Evolutionary conservation across 805 yeast species (phyloP).

Genomic region (Candida mattraensis): DNA sequence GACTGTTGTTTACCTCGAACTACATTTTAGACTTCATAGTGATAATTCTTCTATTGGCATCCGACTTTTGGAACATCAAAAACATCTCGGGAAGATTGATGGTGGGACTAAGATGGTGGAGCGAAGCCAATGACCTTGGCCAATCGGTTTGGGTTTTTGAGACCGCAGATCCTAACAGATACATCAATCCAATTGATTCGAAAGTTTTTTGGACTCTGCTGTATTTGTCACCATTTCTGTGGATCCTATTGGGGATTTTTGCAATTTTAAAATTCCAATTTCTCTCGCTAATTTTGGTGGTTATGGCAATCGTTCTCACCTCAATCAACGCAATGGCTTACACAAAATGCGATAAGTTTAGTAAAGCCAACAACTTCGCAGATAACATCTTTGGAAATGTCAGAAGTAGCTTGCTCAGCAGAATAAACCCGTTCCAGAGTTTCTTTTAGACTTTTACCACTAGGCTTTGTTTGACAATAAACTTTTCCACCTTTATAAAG

Average conservation of each 20-base stretch:
- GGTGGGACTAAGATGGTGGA: conserved; percentile 98
- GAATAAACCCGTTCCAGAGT: conserved; percentile 42
- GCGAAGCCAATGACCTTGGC: conserved; percentile 67
- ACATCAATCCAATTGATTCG: conserved; percentile 88
- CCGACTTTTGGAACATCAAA: conserved; percentile 92
- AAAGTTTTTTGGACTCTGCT: conserved; percentile 82
- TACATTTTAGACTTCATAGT: conserved; percentile 77
- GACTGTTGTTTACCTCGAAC: conserved; percentile 62
- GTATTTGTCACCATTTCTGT: conserved; percentile 71
- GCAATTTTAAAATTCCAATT: conserved; percentile 80
- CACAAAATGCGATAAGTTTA: conserved; percentile 89
- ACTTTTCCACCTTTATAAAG: conserved; percentile 1
- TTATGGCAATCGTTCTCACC: conserved; percentile 69
- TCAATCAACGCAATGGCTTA: conserved; percentile 86
- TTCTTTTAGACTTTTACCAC: conserved; percentile 13
- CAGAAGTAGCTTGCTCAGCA: conserved; percentile 41
- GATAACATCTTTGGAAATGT: conserved; percentile 54
- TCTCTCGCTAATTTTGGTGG: conserved; percentile 59
- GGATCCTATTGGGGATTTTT: conserved; percentile 73
- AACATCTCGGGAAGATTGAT: conserved; percentile 86
- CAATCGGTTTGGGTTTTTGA: conserved; percentile 86
- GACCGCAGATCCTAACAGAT: conserved; percentile 68
- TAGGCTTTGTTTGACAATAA: conserved; percentile 4
- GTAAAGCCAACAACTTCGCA: conserved; percentile 74
- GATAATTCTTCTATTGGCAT: conserved; percentile 73